Evolutionary conservation across 371 early-diverging fungal species (phyloP), one percentile per base, ranked within the genome.

Genomic region (Conidiobolus coronatus): DNA sequence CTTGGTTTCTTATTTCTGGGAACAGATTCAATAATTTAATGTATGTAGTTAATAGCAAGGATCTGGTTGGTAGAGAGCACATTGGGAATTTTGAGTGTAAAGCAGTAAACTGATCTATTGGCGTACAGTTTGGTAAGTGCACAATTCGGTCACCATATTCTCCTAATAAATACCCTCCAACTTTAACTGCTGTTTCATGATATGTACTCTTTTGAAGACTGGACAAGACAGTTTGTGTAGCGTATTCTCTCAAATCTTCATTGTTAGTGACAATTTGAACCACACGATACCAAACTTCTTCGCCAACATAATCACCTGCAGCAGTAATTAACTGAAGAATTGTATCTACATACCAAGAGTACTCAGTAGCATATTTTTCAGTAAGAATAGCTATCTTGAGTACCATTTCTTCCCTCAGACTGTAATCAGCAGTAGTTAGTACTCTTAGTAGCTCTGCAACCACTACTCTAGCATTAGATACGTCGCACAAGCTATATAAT

Each of bases 261-360:
- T 90, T 87, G 54, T 85, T 78, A 39, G 80, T 79, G 11, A 94
- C 78, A 50, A 94, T 89, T 55, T 94, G 91, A 8, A 96, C 84
- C 7, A 96, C 86, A 36, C 95, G 76, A 66, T 84, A 81, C 95
- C 95, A 94, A 14, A 96, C 82, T 51, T 91, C 93, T 51, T 95
- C 89, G 24, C 86, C 82, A 9, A 94, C 88, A 54, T 83, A 81
- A 50, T 92, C 92, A 18, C 94, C 94, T 2, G 91, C 93, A 19
- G 85, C 70, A n/a, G 83, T 78, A 49, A 95, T 85, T 37, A 96
- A 69, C 54, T 89, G 84, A 42, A 95, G 65, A 50, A 94, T 90
- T 23, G 90, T 86, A 55, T 96, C 95, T 2, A 96, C 87, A 58
- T 95, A 96, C 97, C 97, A 96, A 15, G 84, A 76, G 55, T 85